Evolutionary conservation across 2,329 filamentous ascomycete species (phyloP).

Genomic region (Allantophomopsis cytisporea): DNA sequence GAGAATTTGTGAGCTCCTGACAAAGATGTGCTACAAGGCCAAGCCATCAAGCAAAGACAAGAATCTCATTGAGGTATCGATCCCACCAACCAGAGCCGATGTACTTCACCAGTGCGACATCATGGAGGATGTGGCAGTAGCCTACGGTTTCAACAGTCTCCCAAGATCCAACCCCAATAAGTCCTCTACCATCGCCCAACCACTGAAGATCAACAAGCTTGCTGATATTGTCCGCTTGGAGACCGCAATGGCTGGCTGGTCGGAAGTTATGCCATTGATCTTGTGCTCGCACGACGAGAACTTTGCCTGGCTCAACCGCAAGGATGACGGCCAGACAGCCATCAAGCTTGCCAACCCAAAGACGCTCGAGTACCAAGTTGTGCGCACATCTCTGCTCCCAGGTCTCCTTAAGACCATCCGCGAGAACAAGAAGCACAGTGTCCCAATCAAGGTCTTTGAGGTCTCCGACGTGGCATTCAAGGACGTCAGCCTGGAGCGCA

Average conservation of each 20-base stretch:
- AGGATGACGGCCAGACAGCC: constrained; percentile 72
- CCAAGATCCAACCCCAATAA: constrained; percentile 79
- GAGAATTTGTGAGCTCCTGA: constrained; percentile 65
- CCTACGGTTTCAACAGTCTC: constrained; percentile 94
- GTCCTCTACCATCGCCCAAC: constrained; percentile 73
- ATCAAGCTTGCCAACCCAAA: constrained; percentile 86
- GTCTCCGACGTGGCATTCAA: constrained; percentile 87
- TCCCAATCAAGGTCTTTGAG: constrained; percentile 90
- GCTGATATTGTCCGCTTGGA: constrained; percentile 82
- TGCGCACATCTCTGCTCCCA: constrained; percentile 73
- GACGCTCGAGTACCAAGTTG: constrained; percentile 85
- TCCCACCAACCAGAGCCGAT: constrained; percentile 85
- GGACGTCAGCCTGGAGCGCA: constrained; percentile 67
- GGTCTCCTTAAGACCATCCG: constrained; percentile 86
- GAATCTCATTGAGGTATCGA: constrained; percentile 65
- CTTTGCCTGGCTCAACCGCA: constrained; percentile 86
- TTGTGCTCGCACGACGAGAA: constrained; percentile 98
- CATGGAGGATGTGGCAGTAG: constrained; percentile 96
- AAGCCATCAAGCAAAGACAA: constrained; percentile 56
- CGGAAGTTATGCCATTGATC: constrained; percentile 89
- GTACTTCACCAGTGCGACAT: constrained; percentile 94
- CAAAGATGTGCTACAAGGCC: constrained; percentile 81
- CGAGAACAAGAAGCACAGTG: constrained; percentile 79
- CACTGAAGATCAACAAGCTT: constrained; percentile 87
- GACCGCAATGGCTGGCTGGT: constrained; percentile 89